A percentile compares a stretch with the other conserved stretches of the same genome.
phyloP scores from a whole-genome alignment of 164 flowering plant species.

The Tinospora cordifolia region DNA sequence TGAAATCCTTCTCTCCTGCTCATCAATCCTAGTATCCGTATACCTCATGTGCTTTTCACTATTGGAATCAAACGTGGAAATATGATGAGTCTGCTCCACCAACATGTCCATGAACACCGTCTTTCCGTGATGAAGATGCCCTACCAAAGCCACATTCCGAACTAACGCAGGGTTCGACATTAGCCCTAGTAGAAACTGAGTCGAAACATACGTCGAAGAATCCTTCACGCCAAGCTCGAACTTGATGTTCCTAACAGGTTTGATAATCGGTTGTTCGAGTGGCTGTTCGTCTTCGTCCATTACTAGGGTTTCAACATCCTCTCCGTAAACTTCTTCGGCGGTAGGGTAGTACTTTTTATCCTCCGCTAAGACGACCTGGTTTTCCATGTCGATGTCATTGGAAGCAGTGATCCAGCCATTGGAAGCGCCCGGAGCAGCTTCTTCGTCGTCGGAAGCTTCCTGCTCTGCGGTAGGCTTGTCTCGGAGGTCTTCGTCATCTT shows the following conservation, averaged over 20 bases:
- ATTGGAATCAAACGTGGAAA: slow-evolving; percentile 67
- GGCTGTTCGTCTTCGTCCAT: slow-evolving; percentile 98
- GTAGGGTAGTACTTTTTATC: slow-evolving; percentile 95
- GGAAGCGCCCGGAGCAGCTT: slow-evolving; percentile 27
- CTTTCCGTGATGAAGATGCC: slow-evolving; percentile 91
- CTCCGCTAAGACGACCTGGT: slow-evolving; percentile 90
- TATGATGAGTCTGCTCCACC: slow-evolving; percentile 93
- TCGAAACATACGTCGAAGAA: slow-evolving; percentile 79
- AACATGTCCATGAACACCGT: slow-evolving; percentile 97
- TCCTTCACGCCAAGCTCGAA: slow-evolving; percentile 93
- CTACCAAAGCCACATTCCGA: slow-evolving; percentile 91
- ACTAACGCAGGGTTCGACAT: slow-evolving; percentile 89
- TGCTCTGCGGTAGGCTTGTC: slow-evolving; percentile 38
- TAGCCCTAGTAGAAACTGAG: slow-evolving; percentile 81
- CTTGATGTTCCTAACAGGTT: slow-evolving; percentile 77
- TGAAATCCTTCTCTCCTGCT: slow-evolving; percentile 95
- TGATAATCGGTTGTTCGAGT: slow-evolving; percentile 79
- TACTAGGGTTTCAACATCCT: slow-evolving; percentile 92
- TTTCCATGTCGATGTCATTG: slow-evolving; percentile 82
- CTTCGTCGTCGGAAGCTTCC: slow-evolving; percentile 45
- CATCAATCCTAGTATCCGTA: slow-evolving; percentile 96
- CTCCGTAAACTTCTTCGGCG: slow-evolving; percentile 95
- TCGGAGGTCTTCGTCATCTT: slow-evolving; percentile 38
- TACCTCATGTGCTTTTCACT: slow-evolving; percentile 97
- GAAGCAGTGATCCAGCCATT: slow-evolving; percentile 80